A percentile compares a stretch with the other conserved stretches of the same genome.
Evolutionary conservation across 306 rosid species (phyloP).

Genomic region (Phaseolus lunatus): DNA sequence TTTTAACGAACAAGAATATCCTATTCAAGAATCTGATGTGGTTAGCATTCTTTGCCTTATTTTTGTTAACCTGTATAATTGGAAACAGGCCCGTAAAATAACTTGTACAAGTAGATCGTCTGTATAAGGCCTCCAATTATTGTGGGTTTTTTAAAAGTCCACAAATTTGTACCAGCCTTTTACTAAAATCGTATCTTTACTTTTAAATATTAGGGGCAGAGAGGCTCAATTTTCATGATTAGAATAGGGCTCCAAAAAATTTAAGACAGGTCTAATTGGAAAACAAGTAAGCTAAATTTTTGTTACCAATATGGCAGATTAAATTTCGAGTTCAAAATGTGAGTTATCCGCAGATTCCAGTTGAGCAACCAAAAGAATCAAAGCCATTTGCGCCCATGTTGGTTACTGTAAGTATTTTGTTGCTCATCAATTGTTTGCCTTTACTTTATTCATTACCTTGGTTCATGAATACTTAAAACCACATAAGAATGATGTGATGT

Average conservation of each 20-base stretch:
- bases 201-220: no score
- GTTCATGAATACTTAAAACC: no score
- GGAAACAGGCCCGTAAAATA: not conserved
- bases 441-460: no score
- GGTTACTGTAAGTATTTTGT: constrained; percentile 61
- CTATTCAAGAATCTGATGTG: constrained; percentile 61
- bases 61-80: constrained; percentile 30
- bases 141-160: no score
- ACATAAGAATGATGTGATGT: no score
- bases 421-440: no score
- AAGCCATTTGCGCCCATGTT: constrained; percentile 85
- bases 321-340: constrained; percentile 65
- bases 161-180: no score
- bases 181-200: no score
- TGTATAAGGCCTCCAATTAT: no score
- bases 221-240: no score
- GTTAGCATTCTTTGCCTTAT: constrained; percentile 52
- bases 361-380: constrained; percentile 70
- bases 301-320: constrained; percentile 54
- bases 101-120: no score
- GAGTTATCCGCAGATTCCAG: constrained; percentile 72
- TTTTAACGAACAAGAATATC: constrained; percentile 41
- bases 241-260: no score
- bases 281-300: constrained; percentile 36
- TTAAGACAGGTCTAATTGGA: constrained; percentile 16